Evolutionary conservation across 2,329 filamentous ascomycete species (phyloP).

Genomic region (Monilinia polystroma): DNA sequence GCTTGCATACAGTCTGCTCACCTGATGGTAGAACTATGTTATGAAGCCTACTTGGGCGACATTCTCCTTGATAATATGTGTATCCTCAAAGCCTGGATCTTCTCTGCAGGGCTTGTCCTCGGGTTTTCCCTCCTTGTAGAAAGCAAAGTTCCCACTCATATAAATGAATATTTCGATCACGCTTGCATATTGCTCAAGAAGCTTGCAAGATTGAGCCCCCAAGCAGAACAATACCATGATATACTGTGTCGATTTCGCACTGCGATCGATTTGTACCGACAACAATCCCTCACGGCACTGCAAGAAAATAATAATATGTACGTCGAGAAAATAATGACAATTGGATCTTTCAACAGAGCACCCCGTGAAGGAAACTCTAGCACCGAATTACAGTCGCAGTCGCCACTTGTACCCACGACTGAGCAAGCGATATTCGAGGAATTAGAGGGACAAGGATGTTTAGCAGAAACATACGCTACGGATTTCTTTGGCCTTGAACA

Average conservation of each 20-base stretch:
- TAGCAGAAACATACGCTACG: constrained; percentile 1
- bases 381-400: neutral
- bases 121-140: constrained; percentile 15
- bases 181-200: constrained; percentile 1
- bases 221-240: constrained; percentile 14
- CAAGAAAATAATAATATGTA: neutral
- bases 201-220: constrained; percentile 3
- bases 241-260: constrained; percentile 5
- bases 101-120: constrained; percentile 12
- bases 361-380: neutral
- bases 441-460: neutral
- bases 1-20: constrained; percentile 14
- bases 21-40: constrained; percentile 6
- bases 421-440: neutral
- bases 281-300: neutral
- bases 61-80: constrained; percentile 12
- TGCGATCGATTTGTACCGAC: constrained; percentile 2
- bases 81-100: constrained; percentile 12
- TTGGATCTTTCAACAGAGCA: neutral
- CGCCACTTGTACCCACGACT: neutral
- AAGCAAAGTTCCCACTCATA: neutral
- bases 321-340: constrained; percentile 15
- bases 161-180: constrained; percentile 3
- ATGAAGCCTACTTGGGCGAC: constrained; percentile 1
- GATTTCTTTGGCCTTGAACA: constrained; percentile 17